Percentiles rank a stretch among this genome's conserved stretches.
Evolutionary conservation across 1,284 basidiomycete genomes (phyloP).

Genomic region (Tilletia walkeri): DNA sequence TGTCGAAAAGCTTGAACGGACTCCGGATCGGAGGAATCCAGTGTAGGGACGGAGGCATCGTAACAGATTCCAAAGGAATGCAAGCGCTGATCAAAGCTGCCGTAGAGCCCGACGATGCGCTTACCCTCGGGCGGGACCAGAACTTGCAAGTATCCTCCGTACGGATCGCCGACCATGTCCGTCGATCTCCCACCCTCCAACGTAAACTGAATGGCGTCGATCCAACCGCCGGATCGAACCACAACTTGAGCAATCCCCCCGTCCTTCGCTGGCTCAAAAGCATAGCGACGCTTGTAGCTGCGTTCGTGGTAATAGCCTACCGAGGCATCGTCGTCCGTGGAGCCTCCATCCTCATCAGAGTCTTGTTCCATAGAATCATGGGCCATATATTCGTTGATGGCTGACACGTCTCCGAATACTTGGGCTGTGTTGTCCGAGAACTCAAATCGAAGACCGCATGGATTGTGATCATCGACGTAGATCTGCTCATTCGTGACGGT

Average conservation of each 20-base stretch:
- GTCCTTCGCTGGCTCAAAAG: background rate
- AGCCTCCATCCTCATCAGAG: too few relatives aligned
- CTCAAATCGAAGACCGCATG: background rate
- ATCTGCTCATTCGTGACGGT: background rate
- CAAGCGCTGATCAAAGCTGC: background rate
- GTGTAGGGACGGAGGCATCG: too few relatives aligned
- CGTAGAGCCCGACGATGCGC: constrained; percentile 29
- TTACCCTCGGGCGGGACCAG: constrained; percentile 26
- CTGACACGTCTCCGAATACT: background rate
- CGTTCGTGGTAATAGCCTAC: too few relatives aligned
- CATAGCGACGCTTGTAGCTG: too few relatives aligned
- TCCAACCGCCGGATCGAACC: constrained; percentile 31
- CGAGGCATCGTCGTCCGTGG: too few relatives aligned
- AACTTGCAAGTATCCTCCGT: constrained; percentile 27
- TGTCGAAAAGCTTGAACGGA: too few relatives aligned
- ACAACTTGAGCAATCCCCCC: constrained; percentile 27
- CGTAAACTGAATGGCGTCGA: constrained; percentile 36
- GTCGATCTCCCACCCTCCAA: constrained; percentile 25
- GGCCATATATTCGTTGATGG: background rate
- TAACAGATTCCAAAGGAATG: constrained; percentile 1
- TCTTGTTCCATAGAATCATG: too few relatives aligned
- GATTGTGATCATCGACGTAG: background rate
- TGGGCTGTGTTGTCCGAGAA: constrained; percentile 6
- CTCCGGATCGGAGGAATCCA: too few relatives aligned
- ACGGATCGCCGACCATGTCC: constrained; percentile 31